Evolutionary conservation across 1,284 basidiomycete genomes (phyloP), one percentile per base, ranked within the genome.

Genomic region (Tylopilus sp.): DNA sequence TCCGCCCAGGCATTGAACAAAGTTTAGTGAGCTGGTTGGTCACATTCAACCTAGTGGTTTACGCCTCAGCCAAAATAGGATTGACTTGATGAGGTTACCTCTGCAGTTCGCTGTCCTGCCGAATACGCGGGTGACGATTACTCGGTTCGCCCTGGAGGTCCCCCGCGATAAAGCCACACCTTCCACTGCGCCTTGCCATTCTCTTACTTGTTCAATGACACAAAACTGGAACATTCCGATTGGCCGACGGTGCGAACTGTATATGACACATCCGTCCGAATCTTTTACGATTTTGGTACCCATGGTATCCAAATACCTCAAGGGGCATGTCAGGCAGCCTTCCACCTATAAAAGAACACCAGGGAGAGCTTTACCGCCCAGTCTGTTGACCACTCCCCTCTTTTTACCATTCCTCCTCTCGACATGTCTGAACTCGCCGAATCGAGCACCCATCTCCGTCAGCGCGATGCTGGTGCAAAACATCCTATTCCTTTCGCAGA

Each of bases 261-360:
- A 37, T 21, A 18, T 16, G 28, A 11, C 16, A 31, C 34, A 31
- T 26, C 25, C 21, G n/a, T 28, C 45, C 38, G 41, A 43, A 45
- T 37, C 34, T 31, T 42, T 45, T 41, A 52, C 41, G 18, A 21
- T 31, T 48, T 46, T 41, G 37, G 52, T 33, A 35, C 33, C 35
- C n/a, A 34, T 37, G 31, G 46, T 21, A 34, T 31, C 39, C 35
- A 38, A 30, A 43, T 42, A 41, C 19, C 33, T 30, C 15, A 33
- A 25, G 8, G 11, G 44, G 42, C 48, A 21, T 55, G 38, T 19
- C 16, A 31, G 21, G 31, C 25, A 8, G n/a, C 7, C n/a, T 44
- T 45, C 21, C 11, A 18, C 34, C 29, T 65, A 64, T 64, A 64
- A 68, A 65, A n/a, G 59, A 40, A 23, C 31, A 9, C 33, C 34